Percentiles rank a stretch among this genome's conserved stretches.
Conservation (phyloP, 345 rosid genomes). For the Pistacia vera region DNA sequence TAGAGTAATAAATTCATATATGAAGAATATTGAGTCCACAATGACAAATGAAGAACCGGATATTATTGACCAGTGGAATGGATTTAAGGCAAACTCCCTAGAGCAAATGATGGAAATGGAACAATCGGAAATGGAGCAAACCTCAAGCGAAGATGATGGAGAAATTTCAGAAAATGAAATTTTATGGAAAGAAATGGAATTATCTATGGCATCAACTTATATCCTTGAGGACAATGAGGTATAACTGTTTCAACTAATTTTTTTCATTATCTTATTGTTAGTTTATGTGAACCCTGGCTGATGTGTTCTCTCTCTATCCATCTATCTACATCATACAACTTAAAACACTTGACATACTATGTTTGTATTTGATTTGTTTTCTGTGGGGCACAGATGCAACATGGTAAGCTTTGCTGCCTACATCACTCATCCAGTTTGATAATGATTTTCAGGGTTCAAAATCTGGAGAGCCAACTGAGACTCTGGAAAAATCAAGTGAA, state of each 20-base stretch:
- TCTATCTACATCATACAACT: neutral
- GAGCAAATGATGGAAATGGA: slow-evolving; percentile 34
- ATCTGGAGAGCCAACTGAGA: slow-evolving; percentile 41
- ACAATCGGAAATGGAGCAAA: slow-evolving; percentile 36
- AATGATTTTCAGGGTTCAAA: slow-evolving; percentile 41
- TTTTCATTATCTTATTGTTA: neutral
- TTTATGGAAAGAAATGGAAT: slow-evolving; percentile 93
- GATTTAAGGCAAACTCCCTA: slow-evolving; percentile 41
- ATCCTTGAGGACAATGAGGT: slow-evolving; percentile 84
- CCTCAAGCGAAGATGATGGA: slow-evolving; percentile 49
- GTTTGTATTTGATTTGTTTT: neutral
- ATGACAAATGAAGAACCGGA: slow-evolving; percentile 51
- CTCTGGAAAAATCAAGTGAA: slow-evolving; percentile 36
- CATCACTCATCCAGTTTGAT: slow-evolving; percentile 20
- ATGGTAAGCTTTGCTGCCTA: neutral
- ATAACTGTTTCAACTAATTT: neutral
- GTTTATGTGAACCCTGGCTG: neutral
- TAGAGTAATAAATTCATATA: slow-evolving; percentile 68
- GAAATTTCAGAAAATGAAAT: slow-evolving; percentile 72
- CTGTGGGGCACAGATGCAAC: neutral
- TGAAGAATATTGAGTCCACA: slow-evolving; percentile 74
- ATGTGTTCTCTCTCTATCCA: neutral
- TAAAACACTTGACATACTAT: neutral
- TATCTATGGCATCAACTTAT: slow-evolving; percentile 73
- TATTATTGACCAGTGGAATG: slow-evolving; percentile 72